Base-by-base conservation (phyloP, 306 rosid genomes). In the Castanopsis chinensis region DNA sequence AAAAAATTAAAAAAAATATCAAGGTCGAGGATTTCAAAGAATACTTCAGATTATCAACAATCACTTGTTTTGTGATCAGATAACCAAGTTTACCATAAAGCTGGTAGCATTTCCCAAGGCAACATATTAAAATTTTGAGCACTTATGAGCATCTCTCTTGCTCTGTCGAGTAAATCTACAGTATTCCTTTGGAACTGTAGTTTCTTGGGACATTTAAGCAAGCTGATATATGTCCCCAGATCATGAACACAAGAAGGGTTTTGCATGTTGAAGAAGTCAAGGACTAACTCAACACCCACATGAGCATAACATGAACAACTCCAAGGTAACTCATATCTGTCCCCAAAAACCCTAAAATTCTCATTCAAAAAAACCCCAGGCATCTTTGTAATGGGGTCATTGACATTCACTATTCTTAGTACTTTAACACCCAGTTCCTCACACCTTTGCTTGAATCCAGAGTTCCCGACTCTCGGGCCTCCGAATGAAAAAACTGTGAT, bases 171-270 rank as follows among this genome's bases (percentile, higher is more conserved):
- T 5, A 89, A 83, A 75, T 69, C 86, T n/a, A 30, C 85, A 10
- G 53, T 77, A 18, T 75, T 75, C 37, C 11, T 77, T 54, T 68
- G 80, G 49, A 17, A 6, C 7, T 61, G 70, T 37, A 75, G 14
- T 67, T 23, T 54, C 7, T 78, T 87, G 19, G 91, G 90, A n/a
- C 76, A 55, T 55, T 81, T 84, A 3, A 94, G 84, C 20, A 92
- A 78, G 57, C 84, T 79, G 68, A 94, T 85, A 25, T 94, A 94
- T 21, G 85, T 83, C 53, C 89, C 92, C 80, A 94, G 70, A 77
- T 94, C 99, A 83, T 94, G 99, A 85, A 92, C 99, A 67, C 95
- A 94, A 0, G 97, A 85, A 81, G 93, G 99, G 86, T 94, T 92
- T 73, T 91, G 92, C 51, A 94, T 80, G 78, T 89, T 90, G 83